phyloP scores from a whole-genome alignment of 495 filamentous ascomycete species.

The Annulohypoxylon stygium region DNA sequence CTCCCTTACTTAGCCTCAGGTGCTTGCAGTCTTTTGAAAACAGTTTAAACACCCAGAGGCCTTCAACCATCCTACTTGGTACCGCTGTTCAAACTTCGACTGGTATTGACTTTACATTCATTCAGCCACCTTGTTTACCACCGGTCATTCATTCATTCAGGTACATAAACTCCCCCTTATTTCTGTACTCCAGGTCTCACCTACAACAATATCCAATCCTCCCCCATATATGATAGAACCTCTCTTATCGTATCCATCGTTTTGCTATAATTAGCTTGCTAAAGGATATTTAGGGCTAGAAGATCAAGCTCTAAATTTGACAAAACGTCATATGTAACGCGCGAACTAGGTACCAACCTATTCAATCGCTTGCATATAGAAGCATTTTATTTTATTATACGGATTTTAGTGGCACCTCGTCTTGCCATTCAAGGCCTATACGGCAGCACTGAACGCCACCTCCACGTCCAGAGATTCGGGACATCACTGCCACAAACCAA shows the following conservation, averaged over 20 bases:
- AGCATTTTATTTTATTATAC: slow-evolving; percentile 30
- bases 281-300: background rate
- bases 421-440: slow-evolving; percentile 21
- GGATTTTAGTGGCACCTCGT: slow-evolving; percentile 26
- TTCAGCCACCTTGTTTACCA: slow-evolving; percentile 28
- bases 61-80: slow-evolving; percentile 5
- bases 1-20: slow-evolving; percentile 22
- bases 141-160: slow-evolving; percentile 28
- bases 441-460: background rate
- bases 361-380: slow-evolving; percentile 2
- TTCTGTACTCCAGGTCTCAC: slow-evolving; percentile 4
- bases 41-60: slow-evolving; percentile 6
- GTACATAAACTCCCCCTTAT: background rate
- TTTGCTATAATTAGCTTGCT: slow-evolving; percentile 1
- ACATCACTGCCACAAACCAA: slow-evolving; percentile 16
- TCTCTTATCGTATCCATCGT: slow-evolving; percentile 7
- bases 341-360: background rate
- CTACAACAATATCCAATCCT: background rate
- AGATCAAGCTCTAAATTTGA: background rate
- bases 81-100: slow-evolving; percentile 20
- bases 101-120: slow-evolving; percentile 19
- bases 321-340: slow-evolving; percentile 12
- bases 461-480: slow-evolving; percentile 17
- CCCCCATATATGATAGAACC: slow-evolving; percentile 13
- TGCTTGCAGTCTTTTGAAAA: slow-evolving; percentile 19